phyloP scores from a whole-genome alignment of 352 stramenopile species.

The Phytophthora sansomeana region DNA sequence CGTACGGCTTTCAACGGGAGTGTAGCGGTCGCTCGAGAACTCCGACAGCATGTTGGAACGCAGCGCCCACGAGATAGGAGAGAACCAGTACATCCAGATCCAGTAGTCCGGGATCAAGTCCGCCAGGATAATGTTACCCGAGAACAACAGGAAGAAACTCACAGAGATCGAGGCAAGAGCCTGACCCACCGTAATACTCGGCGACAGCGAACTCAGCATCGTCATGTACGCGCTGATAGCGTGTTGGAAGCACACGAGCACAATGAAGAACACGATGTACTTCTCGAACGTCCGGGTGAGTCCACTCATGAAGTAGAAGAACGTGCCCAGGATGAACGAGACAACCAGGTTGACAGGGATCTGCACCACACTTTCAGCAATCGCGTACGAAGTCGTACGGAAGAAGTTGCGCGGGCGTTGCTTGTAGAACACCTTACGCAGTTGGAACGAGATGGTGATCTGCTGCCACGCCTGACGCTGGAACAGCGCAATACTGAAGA shows the following conservation, averaged over 20 bases:
- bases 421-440: conserved; percentile 93
- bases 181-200: conserved; percentile 65
- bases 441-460: conserved; percentile 74
- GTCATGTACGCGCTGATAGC: conserved; percentile 75
- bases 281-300: conserved; percentile 65
- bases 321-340: conserved; percentile 61
- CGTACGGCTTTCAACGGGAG: conserved; percentile 14
- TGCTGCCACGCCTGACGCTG: conserved; percentile 80
- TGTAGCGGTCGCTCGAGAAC: conserved; percentile 61
- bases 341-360: conserved; percentile 79
- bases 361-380: conserved; percentile 71
- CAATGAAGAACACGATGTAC: conserved; percentile 82
- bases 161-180: conserved; percentile 59
- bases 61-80: conserved; percentile 65
- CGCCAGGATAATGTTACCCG: conserved; percentile 80
- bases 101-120: conserved; percentile 77
- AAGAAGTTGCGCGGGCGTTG: conserved; percentile 92
- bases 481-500: conserved; percentile 75
- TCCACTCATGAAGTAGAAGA: conserved; percentile 93
- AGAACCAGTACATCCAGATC: conserved; percentile 87
- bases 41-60: conserved; percentile 68
- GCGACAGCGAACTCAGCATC: conserved; percentile 61
- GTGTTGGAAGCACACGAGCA: conserved; percentile 83
- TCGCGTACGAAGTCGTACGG: conserved; percentile 80
- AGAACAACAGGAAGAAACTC: conserved; percentile 78